Conservation (phyloP, 2,329 filamentous ascomycete genomes). For the Aureobasidium sp. region DNA sequence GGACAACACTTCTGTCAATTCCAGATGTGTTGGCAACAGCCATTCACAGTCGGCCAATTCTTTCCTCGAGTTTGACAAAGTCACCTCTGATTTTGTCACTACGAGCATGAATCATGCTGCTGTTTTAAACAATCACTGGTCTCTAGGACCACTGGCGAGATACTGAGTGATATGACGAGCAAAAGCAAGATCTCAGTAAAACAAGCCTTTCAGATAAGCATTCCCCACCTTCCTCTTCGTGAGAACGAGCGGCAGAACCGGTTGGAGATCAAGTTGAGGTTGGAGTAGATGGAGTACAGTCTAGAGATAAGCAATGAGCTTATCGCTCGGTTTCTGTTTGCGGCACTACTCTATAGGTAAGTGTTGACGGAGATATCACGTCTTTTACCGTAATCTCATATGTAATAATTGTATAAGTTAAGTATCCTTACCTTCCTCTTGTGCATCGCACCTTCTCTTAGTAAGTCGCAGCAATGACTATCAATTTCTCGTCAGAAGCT, state of each 20-base stretch:
- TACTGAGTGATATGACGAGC: neutral
- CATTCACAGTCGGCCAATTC: neutral
- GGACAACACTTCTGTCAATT: neutral
- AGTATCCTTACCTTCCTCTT: neutral
- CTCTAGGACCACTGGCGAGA: neutral
- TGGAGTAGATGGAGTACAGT: neutral
- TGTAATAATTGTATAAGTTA: neutral
- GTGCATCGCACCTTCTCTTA: neutral
- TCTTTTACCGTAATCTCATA: neutral
- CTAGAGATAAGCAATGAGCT: neutral
- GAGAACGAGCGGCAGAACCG: neutral
- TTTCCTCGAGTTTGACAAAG: no score
- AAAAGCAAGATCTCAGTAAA: neutral
- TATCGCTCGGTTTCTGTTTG: neutral
- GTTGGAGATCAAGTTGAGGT: neutral
- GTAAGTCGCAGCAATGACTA: neutral
- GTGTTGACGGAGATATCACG: neutral
- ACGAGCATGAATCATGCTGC: no score
- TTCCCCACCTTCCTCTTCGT: neutral
- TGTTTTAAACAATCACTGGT: neutral
- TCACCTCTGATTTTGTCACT: no score
- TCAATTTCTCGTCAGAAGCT: neutral
- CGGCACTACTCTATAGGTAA: neutral
- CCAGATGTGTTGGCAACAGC: neutral
- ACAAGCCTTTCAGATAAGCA: slow-evolving; percentile 3